Base-by-base conservation (phyloP, 164 flowering plant genomes). In the Piper betle region DNA sequence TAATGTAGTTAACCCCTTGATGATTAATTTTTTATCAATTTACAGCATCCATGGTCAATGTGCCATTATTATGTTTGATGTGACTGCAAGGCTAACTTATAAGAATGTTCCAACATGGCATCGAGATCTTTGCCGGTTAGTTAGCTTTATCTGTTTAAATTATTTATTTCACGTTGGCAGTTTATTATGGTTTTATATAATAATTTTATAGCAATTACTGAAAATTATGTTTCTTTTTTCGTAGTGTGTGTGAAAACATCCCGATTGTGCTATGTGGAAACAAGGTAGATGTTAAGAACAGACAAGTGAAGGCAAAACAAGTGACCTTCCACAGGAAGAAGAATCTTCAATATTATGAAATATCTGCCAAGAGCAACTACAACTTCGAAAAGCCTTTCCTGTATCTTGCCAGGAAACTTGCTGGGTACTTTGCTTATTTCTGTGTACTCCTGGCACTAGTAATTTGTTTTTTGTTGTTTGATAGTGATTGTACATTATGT, bases 251-350 rank as follows among this genome's bases (percentile, higher is more conserved):
- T 68, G 90, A 83, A 67, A 86, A 84, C 63, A 84, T 86, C 39
- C 93, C 89, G 1, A 80, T 86, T 61, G 90, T 84, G 25, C 75
- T 86, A n/a, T 86, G 90, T 62, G 89, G 89, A 11, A 86, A 86
- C 82, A 84, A 84, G 75, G 89, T 86, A 61, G 93, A 84, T 74
- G 89, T 86, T 57, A 86, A 84, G 75, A 86, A 84, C 73, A 81
- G 88, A 78, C 88, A 86, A 68, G 94, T 86, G 59, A 86, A 86
- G 61, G 90, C 90, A 48, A 86, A 84, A 81, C 88, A 86, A 64
- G 90, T 86, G 39, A 86, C 90, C 12, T 86, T 84, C 73, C 94
- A 86, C 74, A 66, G 93, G 73, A 86, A 84, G 76, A 86, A 86
- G 74, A 86, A 84, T 58, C 69, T 86, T 38, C 93, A 84, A 70